Conservation (phyloP, 1,284 basidiomycete genomes). For the Bondarzewia mesenterica region DNA sequence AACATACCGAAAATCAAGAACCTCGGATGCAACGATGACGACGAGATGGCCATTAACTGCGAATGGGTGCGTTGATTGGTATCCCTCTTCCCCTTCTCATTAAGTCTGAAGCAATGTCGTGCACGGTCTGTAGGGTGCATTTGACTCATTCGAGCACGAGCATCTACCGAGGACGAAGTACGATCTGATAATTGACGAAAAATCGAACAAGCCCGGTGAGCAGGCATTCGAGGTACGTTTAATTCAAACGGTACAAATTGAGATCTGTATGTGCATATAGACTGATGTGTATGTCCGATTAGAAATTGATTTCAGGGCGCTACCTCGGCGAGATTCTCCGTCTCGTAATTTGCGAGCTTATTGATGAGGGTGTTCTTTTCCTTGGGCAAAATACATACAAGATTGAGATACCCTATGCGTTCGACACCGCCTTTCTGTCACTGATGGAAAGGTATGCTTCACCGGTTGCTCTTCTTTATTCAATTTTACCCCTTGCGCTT, state of each 20-base stretch:
- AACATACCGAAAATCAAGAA: conserved; percentile 74
- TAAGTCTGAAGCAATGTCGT: conserved; percentile 1
- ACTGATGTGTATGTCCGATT: neutral
- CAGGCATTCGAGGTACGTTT: conserved; percentile 76
- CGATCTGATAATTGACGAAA: conserved; percentile 87
- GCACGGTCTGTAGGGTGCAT: conserved; percentile 71
- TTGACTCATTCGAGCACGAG: conserved; percentile 94
- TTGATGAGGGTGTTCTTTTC: conserved; percentile 96
- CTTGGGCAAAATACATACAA: conserved; percentile 98
- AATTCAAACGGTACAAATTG: too few species aligned
- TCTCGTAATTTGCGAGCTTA: conserved; percentile 89
- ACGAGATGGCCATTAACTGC: conserved; percentile 94
- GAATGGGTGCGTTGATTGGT: conserved; percentile 63
- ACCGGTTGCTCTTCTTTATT: neutral
- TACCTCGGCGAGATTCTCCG: conserved; percentile 97
- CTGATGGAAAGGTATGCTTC: conserved; percentile 80
- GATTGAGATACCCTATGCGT: conserved; percentile 84
- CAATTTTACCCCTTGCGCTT: neutral
- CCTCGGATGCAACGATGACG: conserved; percentile 61
- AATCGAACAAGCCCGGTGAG: conserved; percentile 94
- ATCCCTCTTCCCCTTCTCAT: neutral
- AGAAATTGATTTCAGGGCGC: conserved; percentile 98
- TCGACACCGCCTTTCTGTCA: conserved; percentile 96
- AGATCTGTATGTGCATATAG: neutral
- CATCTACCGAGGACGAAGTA: conserved; percentile 93